Base-by-base conservation (phyloP, 352 stramenopile genomes). In the Globisporangium camurandrum region DNA sequence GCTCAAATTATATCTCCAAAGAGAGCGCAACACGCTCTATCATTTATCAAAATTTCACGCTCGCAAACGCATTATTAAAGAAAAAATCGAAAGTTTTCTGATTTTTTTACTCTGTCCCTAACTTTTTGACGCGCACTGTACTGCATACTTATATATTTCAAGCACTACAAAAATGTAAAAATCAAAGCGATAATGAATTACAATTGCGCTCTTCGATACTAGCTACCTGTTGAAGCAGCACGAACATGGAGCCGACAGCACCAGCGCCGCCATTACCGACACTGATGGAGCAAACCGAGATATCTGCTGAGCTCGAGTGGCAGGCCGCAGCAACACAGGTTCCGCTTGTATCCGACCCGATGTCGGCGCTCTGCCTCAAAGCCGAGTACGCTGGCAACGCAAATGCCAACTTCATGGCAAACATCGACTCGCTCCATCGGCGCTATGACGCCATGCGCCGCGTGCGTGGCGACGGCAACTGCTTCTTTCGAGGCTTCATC, bases 401-500 rank as follows among this genome's bases (percentile, higher is more conserved):
- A 26, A 88, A 88, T 49, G 48, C 46, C 24, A 84, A 85, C 51
- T 91, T 91, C 51, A 74, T 88, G 53, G 56, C 68, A 39, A 77
- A 77, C 46, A 87, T 91, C 51, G 69, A 83, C 3, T 66, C 61
- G 33, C 62, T 94, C 24, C 70, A 79, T 53, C 54, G 51, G 38
- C 67, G 64, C 23, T 96, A 96, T 67, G 66, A 69, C 40, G 71
- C 58, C 9, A 69, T 96, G 57, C 75, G 87, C 17, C 80, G 79
- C 36, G 85, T 96, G 46, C 81, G 87, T 12, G 83, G 87, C 24
- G 87, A 96, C 58, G 87, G 87, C 46, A 96, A 96, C 62, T 96
- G 87, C 61, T 96, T 96, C 64, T 96, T 95, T 62, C 82, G 87
- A 14, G 78, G 70, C 11, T 92, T 96, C 58, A 86, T 95, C 49